Percentiles rank a stretch among this genome's conserved stretches.
These are phyloP conservation scores for Moniliophthora roreri DNA, from an alignment of 1,284 basidiomycete genomes.

Conservation along the genomic window DNA sequence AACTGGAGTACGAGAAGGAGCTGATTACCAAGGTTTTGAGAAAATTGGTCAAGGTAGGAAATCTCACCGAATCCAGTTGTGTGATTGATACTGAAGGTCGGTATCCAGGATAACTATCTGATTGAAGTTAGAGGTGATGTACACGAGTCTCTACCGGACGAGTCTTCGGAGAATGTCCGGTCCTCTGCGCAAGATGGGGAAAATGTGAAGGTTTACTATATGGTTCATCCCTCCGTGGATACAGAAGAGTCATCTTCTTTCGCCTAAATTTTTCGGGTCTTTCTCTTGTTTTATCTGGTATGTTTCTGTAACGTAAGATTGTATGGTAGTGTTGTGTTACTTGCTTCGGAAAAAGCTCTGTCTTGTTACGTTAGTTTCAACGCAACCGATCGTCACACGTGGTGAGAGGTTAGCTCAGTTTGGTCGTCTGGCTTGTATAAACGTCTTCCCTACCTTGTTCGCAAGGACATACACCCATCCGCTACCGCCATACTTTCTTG, in stretches of 20 bases:
- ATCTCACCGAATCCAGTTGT: slow-evolving; percentile 5
- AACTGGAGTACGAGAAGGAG: slow-evolving; percentile 91
- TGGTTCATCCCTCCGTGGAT: slow-evolving; percentile 82
- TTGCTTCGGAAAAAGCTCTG: no score
- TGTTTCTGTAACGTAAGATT: neutral
- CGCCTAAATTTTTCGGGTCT: neutral
- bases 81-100: slow-evolving; percentile 9
- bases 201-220: slow-evolving; percentile 71
- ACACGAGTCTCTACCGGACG: slow-evolving; percentile 71
- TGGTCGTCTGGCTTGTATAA: no score
- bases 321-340: no score
- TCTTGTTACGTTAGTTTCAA: no score
- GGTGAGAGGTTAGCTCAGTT: no score
- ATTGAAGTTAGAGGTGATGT: slow-evolving; percentile 83
- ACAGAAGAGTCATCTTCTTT: slow-evolving; percentile 49
- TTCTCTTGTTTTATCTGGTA: neutral
- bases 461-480: neutral
- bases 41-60: slow-evolving; percentile 84
- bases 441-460: no score
- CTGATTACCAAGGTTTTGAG: slow-evolving; percentile 87
- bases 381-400: no score
- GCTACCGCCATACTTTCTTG: neutral
- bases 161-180: slow-evolving; percentile 44
- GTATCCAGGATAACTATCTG: slow-evolving; percentile 77
- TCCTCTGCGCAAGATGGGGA: slow-evolving; percentile 49